Evolutionary conservation across 2,329 filamentous ascomycete genomes (phyloP), one percentile per base, ranked within the genome.

Genomic region (Penicillium expansum): DNA sequence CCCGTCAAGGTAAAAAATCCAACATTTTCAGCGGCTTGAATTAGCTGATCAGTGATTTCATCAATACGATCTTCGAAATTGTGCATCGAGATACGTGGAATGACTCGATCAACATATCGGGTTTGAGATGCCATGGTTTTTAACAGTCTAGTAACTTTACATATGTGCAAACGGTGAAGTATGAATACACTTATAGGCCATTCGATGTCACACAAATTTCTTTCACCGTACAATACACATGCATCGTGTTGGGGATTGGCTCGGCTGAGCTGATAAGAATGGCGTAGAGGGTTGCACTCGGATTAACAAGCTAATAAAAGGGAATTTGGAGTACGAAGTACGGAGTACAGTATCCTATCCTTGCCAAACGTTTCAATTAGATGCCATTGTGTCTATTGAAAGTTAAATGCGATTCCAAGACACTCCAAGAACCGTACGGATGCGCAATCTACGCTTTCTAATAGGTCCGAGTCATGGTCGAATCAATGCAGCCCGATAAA

Each of bases 1-100:
- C 85, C 76, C 16, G 79, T 69, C 1, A 86, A 62, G 33, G 79
- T 80, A 71, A 86, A 86, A 75, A 86, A 86, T n/a, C 84, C 83
- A 51, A 80, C 79, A 8, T 81, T 81, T 61, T 86, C 82, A 2
- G 84, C 82, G 0, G 83, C 83, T 11, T 76, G 62, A 55, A 82
- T 72, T 2, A 86, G 75, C 58, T 84, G 69, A 1, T 68, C 52
- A 0, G 82, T 83, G 61, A 86, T 85, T 39, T 78, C 71, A 56
- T 82, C 77, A 63, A 83, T 78, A 48, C 83, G 80, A 5, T 69
- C 61, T 29, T 79, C 74, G 64, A 84, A 86, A 69, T 84, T 71
- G 41, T 68, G 74, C 4, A 86, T 74, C 1, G 83, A 85, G 67
- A 86, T 82, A 57, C 74, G 72, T 5, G 80, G 80, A 57, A 83